Evolutionary conservation across 2,329 filamentous ascomycete genomes (phyloP).

Genomic region (Thelonectria rubi): DNA sequence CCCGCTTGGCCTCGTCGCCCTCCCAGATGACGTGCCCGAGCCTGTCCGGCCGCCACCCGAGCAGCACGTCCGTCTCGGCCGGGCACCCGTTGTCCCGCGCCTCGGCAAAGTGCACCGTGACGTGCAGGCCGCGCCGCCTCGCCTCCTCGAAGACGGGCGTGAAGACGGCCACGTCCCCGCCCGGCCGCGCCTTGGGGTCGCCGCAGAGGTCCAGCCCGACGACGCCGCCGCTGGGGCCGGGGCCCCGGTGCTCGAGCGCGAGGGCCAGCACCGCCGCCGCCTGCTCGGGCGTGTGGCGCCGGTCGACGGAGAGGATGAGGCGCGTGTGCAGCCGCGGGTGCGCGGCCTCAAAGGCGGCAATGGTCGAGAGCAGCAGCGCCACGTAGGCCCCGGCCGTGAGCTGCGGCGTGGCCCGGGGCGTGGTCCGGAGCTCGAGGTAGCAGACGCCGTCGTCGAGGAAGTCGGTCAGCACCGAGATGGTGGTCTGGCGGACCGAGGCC

Average conservation of each 20-base stretch:
- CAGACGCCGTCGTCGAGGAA: constrained; percentile 77
- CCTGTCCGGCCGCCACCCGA: constrained; percentile 72
- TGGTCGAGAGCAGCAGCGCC: constrained; percentile 69
- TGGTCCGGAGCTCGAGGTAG: constrained; percentile 84
- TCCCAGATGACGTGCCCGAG: constrained; percentile 85
- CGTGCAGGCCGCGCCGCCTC: constrained; percentile 61
- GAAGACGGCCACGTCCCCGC: constrained; percentile 69
- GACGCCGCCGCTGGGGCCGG: too few species aligned
- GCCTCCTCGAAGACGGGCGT: constrained; percentile 67
- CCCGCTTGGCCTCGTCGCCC: constrained; percentile 64
- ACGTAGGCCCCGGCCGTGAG: constrained; percentile 73
- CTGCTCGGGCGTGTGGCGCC: constrained; percentile 66
- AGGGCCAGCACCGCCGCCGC: constrained; percentile 72
- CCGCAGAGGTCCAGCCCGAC: constrained; percentile 84
- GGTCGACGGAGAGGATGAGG: constrained; percentile 80
- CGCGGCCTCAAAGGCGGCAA: constrained; percentile 59
- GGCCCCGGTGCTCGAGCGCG: constrained; percentile 61
- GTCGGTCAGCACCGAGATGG: constrained; percentile 69
- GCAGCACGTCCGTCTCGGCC: constrained; percentile 69
- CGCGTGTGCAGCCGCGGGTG: constrained; percentile 62
- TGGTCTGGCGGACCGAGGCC: constrained; percentile 68
- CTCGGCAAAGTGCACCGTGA: constrained; percentile 85
- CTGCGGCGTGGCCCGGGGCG: constrained; percentile 70
- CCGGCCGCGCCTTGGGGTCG: constrained; percentile 64
- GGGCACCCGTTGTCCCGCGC: constrained; percentile 63